phyloP scores from a whole-genome alignment of 495 filamentous ascomycete species.

The Hypoxylon fuscum region DNA sequence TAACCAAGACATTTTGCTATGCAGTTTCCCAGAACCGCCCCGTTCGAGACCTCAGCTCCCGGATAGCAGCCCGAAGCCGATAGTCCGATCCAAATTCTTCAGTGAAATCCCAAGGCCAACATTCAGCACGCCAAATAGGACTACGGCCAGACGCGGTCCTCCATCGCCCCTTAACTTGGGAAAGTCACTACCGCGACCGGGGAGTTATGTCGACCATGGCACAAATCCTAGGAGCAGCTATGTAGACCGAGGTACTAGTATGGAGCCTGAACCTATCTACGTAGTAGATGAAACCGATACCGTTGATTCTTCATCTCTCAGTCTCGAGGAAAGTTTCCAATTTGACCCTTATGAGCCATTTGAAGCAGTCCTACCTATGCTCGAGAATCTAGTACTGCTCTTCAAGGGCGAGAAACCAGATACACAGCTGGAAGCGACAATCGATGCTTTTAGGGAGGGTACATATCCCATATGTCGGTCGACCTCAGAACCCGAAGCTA shows the following conservation, averaged over 20 bases:
- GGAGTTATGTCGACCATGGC: slow-evolving; percentile 24
- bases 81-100: slow-evolving; percentile 27
- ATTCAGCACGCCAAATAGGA: slow-evolving; percentile 28
- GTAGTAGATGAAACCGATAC: slow-evolving; percentile 10
- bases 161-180: slow-evolving; percentile 30
- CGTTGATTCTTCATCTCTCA: slow-evolving; percentile 1
- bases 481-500: slow-evolving; percentile 1
- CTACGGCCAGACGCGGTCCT: slow-evolving; percentile 24
- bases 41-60: slow-evolving; percentile 13
- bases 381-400: slow-evolving; percentile 54
- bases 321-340: slow-evolving; percentile 12
- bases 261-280: slow-evolving; percentile 9
- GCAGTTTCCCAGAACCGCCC: slow-evolving; percentile 29
- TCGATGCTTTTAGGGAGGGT: slow-evolving; percentile 45
- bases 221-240: slow-evolving; percentile 21
- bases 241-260: slow-evolving; percentile 22
- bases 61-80: not conserved
- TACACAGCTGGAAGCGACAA: slow-evolving; percentile 41
- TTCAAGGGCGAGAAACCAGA: slow-evolving; percentile 45
- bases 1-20: slow-evolving; percentile 39
- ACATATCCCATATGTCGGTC: slow-evolving; percentile 34
- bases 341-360: slow-evolving; percentile 24
- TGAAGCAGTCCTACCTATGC: slow-evolving; percentile 50
- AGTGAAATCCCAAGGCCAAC: slow-evolving; percentile 31
- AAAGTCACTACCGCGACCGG: slow-evolving; percentile 12